A percentile compares a stretch with the other conserved stretches of the same genome.
Conservation (phyloP, 2,329 filamentous ascomycete species). For the Talaromyces marneffei region DNA sequence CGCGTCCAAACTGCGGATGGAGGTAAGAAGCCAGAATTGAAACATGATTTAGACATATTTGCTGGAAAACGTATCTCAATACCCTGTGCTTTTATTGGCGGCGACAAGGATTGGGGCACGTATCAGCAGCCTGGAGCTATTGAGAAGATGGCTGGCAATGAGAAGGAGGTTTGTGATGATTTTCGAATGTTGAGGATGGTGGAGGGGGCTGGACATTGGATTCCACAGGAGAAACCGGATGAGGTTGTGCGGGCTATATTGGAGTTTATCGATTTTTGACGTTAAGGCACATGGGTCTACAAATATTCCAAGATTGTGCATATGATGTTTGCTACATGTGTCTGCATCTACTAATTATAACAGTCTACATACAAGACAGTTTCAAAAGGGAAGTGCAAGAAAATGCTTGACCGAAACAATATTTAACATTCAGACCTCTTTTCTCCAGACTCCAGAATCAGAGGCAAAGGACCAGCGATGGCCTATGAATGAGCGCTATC, state of each 20-base stretch:
- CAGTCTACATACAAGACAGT: background rate
- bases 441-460: background rate
- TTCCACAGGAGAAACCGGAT: slow-evolving; percentile 60
- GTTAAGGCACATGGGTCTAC: background rate
- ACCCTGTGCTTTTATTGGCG: slow-evolving; percentile 57
- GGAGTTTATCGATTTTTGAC: slow-evolving; percentile 31
- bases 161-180: slow-evolving; percentile 44
- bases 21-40: slow-evolving; percentile 27
- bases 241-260: slow-evolving; percentile 47
- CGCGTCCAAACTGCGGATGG: slow-evolving; percentile 46
- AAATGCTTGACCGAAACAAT: background rate
- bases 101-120: slow-evolving; percentile 61
- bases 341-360: background rate
- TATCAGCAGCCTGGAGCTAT: slow-evolving; percentile 61
- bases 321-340: background rate
- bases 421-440: background rate
- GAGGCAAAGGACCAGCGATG: background rate
- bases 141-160: slow-evolving; percentile 45
- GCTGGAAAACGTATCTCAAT: slow-evolving; percentile 57
- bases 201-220: slow-evolving; percentile 62
- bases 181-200: slow-evolving; percentile 52
- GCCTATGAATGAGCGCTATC: background rate
- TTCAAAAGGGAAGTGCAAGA: background rate
- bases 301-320: background rate
- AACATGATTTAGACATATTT: slow-evolving; percentile 53